Percentiles rank a stretch among this genome's conserved stretches.
Conservation (phyloP, 2,329 filamentous ascomycete genomes). For the Venturia effusa region DNA sequence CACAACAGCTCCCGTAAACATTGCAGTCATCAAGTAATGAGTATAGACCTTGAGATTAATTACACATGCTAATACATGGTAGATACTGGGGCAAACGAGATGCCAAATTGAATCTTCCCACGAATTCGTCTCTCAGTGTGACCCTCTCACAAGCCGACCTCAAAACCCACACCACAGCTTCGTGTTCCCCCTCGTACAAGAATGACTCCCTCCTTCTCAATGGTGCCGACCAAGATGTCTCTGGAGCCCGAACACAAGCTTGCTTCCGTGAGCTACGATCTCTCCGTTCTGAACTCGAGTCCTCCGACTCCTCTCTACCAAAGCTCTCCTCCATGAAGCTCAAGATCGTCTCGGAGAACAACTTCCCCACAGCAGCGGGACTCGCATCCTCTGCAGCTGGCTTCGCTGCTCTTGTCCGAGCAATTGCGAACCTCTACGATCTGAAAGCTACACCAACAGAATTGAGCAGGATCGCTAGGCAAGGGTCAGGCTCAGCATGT, state of each 20-base stretch:
- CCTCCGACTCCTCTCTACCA: conserved; percentile 60
- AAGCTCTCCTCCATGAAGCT: conserved; percentile 69
- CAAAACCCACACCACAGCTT: conserved; percentile 90
- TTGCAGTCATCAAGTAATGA: conserved; percentile 84
- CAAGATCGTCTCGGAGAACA: conserved; percentile 89
- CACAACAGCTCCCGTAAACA: conserved; percentile 95
- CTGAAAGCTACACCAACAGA: conserved; percentile 72
- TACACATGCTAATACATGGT: conserved; percentile 4
- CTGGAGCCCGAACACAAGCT: conserved; percentile 81
- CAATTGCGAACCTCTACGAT: conserved; percentile 84
- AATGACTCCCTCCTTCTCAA: conserved; percentile 74
- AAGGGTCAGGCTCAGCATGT: conserved; percentile 91
- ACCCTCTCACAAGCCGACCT: conserved; percentile 91
- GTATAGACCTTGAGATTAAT: conserved; percentile 18
- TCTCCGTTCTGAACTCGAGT: conserved; percentile 67
- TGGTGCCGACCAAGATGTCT: conserved; percentile 69
- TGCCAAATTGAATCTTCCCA: conserved; percentile 85
- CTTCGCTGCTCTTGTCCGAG: conserved; percentile 60
- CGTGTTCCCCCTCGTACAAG: conserved; percentile 65
- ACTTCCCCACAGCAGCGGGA: conserved; percentile 95
- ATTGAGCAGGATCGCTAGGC: conserved; percentile 78
- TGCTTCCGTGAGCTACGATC: conserved; percentile 80
- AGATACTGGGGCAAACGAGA: conserved; percentile 97
- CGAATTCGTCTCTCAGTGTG: conserved; percentile 94
- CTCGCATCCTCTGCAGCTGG: conserved; percentile 59